Conservation (phyloP, 768 basidiomycete genomes). For the Rubroboletus satanas region DNA sequence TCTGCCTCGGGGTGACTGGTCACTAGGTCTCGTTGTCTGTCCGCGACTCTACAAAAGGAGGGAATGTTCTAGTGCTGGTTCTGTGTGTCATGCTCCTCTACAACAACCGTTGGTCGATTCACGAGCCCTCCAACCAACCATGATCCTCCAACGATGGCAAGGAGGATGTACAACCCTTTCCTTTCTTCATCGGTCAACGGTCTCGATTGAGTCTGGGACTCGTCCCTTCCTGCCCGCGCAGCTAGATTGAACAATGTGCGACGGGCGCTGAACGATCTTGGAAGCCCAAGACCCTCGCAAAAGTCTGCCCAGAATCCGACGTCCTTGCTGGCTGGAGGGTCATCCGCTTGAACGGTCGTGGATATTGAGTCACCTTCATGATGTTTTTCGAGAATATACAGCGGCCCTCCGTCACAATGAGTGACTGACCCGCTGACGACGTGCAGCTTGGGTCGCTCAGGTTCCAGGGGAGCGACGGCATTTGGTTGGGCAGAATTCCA, state of each 20-base stretch:
- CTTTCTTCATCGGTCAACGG: conserved; percentile 42
- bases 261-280: conserved; percentile 27
- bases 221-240: conserved; percentile 14
- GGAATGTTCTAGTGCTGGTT: conserved; percentile 13
- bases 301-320: conserved; percentile 33
- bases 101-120: conserved; percentile 8
- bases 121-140: conserved; percentile 41
- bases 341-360: conserved; percentile 3
- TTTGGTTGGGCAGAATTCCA: conserved; percentile 49
- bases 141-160: conserved; percentile 47
- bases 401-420: conserved; percentile 47
- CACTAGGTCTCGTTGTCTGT: not conserved
- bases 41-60: conserved; percentile 1
- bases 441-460: conserved; percentile 43
- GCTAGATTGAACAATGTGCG: conserved; percentile 14
- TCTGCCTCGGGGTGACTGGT: not conserved
- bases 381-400: conserved; percentile 36
- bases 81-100: conserved; percentile 9
- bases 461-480: conserved; percentile 24
- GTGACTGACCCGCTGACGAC: conserved; percentile 46
- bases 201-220: conserved; percentile 24
- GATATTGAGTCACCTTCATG: conserved; percentile 3
- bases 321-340: conserved; percentile 12
- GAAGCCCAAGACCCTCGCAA: conserved; percentile 36
- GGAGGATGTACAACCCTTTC: conserved; percentile 45